Evolutionary conservation across 2,329 filamentous ascomycete species (phyloP), one percentile per base, ranked within the genome.

Genomic region (Cordyceps pruinosa): DNA sequence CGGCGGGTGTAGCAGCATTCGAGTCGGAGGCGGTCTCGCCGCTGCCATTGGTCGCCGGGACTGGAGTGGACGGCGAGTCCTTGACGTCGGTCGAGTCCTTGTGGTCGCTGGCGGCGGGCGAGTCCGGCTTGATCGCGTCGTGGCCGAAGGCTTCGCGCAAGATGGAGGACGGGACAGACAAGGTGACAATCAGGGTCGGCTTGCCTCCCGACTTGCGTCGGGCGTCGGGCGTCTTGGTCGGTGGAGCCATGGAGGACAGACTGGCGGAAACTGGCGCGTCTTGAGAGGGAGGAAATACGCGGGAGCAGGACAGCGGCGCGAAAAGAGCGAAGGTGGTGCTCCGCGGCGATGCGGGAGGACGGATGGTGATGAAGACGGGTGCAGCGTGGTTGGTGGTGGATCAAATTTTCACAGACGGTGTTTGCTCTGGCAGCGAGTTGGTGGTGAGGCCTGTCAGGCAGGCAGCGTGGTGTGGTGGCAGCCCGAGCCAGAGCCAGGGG

Each of bases 21-120:
- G 84, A 85, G 64, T 84, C 81, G 61, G 80, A 78, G 57, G 77
- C 79, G 68, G 78, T 80, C 61, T 85, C 83, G 57, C 75, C 76
- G 63, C 77, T 79, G 30, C 77, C 75, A 60, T 72, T 71, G 57
- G 72, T 64, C 41, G 70, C 68, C 51, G 72, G 70, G 57, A 72
- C 68, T 45, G 72, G 66, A 10, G 73, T 69, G 23, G 73, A 73
- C 2, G 79, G 75, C 35, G 81, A 81, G 46, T 71, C 71, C 61
- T 77, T 72, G 53, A 63, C 64, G 32, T 75, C 71, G 60, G 73
- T 70, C 39, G 65, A 56, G 59, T 25, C 63, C 62, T 56, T 70
- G 68, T 58, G 66, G 42, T 60, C 67, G 35, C 72, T 66, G 52
- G 75, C 74, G 63, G 71, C 66, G 26, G 76, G 68, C 45, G 77